A percentile compares a stretch with the other conserved stretches of the same genome.
Evolutionary conservation across 306 rosid species (phyloP).

Genomic region (Crotalaria pallida): DNA sequence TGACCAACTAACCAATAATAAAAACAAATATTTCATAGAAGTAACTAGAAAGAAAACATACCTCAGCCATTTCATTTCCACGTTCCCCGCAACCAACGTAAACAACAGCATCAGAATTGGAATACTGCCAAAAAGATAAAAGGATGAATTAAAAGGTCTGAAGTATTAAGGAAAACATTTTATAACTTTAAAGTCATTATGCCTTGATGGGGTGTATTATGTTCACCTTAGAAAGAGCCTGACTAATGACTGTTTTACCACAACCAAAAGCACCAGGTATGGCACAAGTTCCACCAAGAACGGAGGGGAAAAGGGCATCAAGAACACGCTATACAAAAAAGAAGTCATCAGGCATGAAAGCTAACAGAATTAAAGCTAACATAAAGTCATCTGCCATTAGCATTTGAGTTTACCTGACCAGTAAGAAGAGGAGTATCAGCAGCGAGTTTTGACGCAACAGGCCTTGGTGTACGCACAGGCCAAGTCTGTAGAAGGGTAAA

Average conservation of each 20-base stretch:
- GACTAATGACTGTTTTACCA: slow-evolving; percentile 99
- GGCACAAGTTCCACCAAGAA: slow-evolving; percentile 99
- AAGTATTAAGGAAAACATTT: background rate
- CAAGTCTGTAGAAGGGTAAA: slow-evolving; percentile 57
- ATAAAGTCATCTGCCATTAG: background rate
- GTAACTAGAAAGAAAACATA: slow-evolving; percentile 8
- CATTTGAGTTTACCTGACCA: slow-evolving; percentile 67
- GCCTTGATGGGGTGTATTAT: background rate
- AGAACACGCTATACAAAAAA: slow-evolving; percentile 79
- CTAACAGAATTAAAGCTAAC: background rate
- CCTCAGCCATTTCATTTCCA: slow-evolving; percentile 99
- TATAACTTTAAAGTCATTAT: background rate
- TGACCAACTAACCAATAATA: slow-evolving; percentile 3
- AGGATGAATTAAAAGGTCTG: slow-evolving; percentile 6
- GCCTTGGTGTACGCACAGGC: slow-evolving; percentile 99
- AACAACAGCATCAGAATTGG: slow-evolving; percentile 90
- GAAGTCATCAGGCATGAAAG: slow-evolving; percentile 28
- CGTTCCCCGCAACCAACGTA: slow-evolving; percentile 99
- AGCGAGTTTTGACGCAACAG: slow-evolving; percentile 96
- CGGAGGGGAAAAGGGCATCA: slow-evolving; percentile 99
- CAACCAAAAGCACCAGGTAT: slow-evolving; percentile 99
- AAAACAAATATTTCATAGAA: background rate
- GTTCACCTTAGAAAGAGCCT: slow-evolving; percentile 95
- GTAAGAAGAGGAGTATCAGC: slow-evolving; percentile 99
- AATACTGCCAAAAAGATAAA: slow-evolving; percentile 58